These are phyloP conservation scores for Primulina eburnea DNA, from an alignment of 257 asterid species.

Conservation along the genomic window DNA sequence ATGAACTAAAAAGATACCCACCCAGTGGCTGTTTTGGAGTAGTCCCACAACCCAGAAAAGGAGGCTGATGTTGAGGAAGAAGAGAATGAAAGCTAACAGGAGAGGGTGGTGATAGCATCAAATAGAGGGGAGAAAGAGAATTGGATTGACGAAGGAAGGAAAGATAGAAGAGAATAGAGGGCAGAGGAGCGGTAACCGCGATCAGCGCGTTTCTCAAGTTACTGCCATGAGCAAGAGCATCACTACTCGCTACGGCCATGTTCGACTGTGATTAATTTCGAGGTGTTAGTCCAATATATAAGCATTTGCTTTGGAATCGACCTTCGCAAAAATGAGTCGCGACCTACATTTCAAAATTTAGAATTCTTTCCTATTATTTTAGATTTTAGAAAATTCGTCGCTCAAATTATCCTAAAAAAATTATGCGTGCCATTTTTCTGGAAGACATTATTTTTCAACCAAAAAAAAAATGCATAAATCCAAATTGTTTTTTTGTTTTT, in stretches of 20 bases:
- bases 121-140: constrained; percentile 42
- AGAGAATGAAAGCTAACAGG: constrained; percentile 57
- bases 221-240: too few relatives aligned
- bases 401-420: too few relatives aligned
- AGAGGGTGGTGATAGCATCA: constrained; percentile 84
- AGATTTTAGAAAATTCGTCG: too few relatives aligned
- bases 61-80: constrained; percentile 76
- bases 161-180: constrained; percentile 70
- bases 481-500: too few relatives aligned
- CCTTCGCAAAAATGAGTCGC: too few relatives aligned
- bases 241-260: constrained; percentile 27
- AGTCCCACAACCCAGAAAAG: constrained; percentile 75
- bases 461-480: too few relatives aligned
- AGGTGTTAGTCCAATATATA: constrained; percentile 17
- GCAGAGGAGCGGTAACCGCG: constrained; percentile 68
- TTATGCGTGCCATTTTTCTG: too few relatives aligned
- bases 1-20: constrained; percentile 16
- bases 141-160: constrained; percentile 56
- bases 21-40: constrained; percentile 91
- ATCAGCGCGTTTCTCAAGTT: constrained; percentile 56
- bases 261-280: background rate
- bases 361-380: too few relatives aligned
- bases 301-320: constrained; percentile 14
- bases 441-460: too few relatives aligned
- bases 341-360: too few relatives aligned